Conservation (phyloP, 1,284 basidiomycete genomes). For the Ceratobasidium sp. region DNA sequence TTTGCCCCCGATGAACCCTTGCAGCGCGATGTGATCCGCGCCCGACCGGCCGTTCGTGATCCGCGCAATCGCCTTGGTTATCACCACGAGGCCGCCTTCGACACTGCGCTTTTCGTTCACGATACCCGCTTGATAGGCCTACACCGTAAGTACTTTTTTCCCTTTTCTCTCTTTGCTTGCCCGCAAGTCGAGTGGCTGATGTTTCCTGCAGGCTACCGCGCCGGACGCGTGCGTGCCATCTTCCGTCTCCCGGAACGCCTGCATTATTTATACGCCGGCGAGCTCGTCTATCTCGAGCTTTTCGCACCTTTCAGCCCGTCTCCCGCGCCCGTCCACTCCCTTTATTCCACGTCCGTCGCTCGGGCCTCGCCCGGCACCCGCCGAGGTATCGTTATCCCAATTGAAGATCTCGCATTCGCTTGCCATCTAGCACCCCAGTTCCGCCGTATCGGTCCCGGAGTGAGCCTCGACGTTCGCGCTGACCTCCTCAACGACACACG, state of each 20-base stretch:
- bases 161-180: neutral
- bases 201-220: slow-evolving; percentile 5
- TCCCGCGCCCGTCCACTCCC: neutral
- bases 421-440: slow-evolving; percentile 29
- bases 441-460: neutral
- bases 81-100: no score
- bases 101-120: no score
- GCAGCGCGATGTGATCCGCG: no score
- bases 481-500: neutral
- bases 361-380: neutral
- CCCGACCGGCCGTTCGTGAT: no score
- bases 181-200: neutral
- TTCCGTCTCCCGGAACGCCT: slow-evolving; percentile 9
- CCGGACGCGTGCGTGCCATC: slow-evolving; percentile 18
- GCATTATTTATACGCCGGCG: neutral
- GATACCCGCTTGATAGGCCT: no score
- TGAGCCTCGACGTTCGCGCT: neutral
- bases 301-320: neutral
- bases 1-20: no score
- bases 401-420: neutral
- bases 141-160: no score
- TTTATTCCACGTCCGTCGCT: neutral
- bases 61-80: no score
- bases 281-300: slow-evolving; percentile 21
- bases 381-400: neutral